These are phyloP conservation scores for Dendrobium huoshanense DNA, from an alignment of 106 monocot species.

Conservation along the genomic window DNA sequence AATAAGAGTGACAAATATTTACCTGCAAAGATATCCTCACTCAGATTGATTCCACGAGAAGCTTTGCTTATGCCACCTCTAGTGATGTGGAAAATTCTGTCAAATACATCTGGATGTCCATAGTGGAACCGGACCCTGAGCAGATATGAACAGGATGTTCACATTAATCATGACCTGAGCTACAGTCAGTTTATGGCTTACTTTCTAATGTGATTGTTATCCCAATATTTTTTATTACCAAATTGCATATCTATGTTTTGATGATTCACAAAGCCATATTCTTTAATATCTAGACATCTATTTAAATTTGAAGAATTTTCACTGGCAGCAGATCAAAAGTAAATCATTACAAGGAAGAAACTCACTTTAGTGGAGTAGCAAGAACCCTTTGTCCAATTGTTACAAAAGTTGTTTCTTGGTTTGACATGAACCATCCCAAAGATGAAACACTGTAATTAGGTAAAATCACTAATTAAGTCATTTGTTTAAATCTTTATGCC, in stretches of 20 bases:
- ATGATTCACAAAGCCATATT: neutral
- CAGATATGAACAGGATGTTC: conserved; percentile 6
- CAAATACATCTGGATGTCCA: conserved; percentile 98
- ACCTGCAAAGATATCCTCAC: conserved; percentile 99
- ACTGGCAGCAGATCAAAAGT: neutral
- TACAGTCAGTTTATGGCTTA: neutral
- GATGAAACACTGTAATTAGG: conserved; percentile 77
- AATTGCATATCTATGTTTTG: neutral
- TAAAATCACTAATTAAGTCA: conserved; percentile 5
- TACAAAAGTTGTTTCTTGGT: conserved; percentile 97
- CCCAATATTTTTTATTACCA: neutral
- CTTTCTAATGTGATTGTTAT: neutral
- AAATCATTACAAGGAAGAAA: conserved; percentile 5
- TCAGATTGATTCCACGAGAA: conserved; percentile 88
- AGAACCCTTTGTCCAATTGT: conserved; percentile 95
- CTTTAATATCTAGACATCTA: neutral
- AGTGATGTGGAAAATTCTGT: conserved; percentile 95
- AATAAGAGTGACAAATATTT: conserved; percentile 8
- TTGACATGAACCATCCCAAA: conserved; percentile 97
- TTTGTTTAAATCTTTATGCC: neutral
- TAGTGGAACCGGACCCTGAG: conserved; percentile 97
- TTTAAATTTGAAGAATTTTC: neutral
- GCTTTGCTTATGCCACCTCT: conserved; percentile 99
- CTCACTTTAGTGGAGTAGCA: conserved; percentile 84
- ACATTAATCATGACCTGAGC: neutral